Evolutionary conservation across 371 early-diverging fungal genomes (phyloP), one percentile per base, ranked within the genome.

Genomic region (Umbelopsis sp.): DNA sequence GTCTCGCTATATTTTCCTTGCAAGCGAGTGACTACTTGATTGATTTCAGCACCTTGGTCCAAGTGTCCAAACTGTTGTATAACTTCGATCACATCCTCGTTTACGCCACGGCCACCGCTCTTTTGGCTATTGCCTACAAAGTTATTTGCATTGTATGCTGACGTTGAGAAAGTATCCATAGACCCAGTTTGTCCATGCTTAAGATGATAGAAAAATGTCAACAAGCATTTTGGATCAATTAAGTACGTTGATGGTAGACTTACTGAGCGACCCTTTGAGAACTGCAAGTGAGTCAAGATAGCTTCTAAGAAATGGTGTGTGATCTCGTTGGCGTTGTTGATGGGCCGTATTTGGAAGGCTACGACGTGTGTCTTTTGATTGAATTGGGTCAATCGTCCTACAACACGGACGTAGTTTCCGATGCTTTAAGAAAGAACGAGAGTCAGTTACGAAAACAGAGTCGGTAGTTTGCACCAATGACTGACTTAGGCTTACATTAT

Each of bases 281-380:
- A 76, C 35, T 70, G 69, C 57, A 92, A 69, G 70, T 94, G 94
- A 10, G 80, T 81, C 38, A 85, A 72, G 24, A 89, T 82, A 48
- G 85, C 86, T 45, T 92, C 87, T 45, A 93, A 68, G 32, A 84
- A 83, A 75, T 94, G 95, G 69, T 81, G 87, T 0, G 88, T 83
- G 53, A 94, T 81, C 74, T 95, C 95, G 75, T 96, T 93, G 68
- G 83, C 84, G 48, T 89, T 85, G 7, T 72, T 81, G 25, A 96
- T 78, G 37, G 89, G 87, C 4, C 83, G 75, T 38, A 94, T 83
- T 41, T 71, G 66, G 68, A 80, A 81, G 4, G 87, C 84, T 12
- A 78, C 68, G 9, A 92, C 66, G 63, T 74, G 79, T 11, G 76
- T 74, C 70, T 86, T 89, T 51, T 76, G 72, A 63, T 84, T 79